Evolutionary conservation across 1,284 basidiomycete genomes (phyloP), one percentile per base, ranked within the genome.

Genomic region (Golubevia sp.): DNA sequence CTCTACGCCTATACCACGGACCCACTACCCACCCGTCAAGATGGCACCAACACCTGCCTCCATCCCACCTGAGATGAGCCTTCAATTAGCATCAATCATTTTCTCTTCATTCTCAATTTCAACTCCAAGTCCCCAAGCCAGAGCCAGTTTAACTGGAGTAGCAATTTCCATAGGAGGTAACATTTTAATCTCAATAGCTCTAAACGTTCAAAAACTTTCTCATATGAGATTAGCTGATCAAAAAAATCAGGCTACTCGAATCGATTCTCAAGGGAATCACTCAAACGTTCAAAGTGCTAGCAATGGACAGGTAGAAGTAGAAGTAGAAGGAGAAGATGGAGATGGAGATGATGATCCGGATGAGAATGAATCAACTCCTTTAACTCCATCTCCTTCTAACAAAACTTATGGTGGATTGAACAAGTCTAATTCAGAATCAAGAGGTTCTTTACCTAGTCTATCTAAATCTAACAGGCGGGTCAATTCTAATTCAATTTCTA

Each of bases 141-240:
- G 38, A 44, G 38, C 38, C 15, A 56, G 54, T 44, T 86, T 90
- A 73, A 90, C 93, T 65, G 94, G 94, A 34, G 94, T 97, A 51
- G 87, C 88, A 11, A 89, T 95, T 57, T 91, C 94, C 2, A 88
- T 96, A 58, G 87, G 87, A 1, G 94, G 94, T 54, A 97, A 97
- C 80, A 84, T 95, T 3, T 88, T 97, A 67, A 95, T 97, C 70
- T 92, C 91, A 11, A 87, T 96, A 1, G 94, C 94, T 2, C 87
- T 97, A 76, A 79, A 84, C 58, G 74, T 70, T 59, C 94, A 97
- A 85, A 97, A 97, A 83, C 88, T 97, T 4, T 93, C 93, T 0
- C 94, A 97, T 85, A 87, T 88, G 73, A 88, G 91, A 38, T 86
- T 93, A 24, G 89, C 38, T 44, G 38, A 44, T 44, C 38, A 44